Evolutionary conservation across 2,329 filamentous ascomycete species (phyloP), one percentile per base, ranked within the genome.

Genomic region (Botrytis medusae): DNA sequence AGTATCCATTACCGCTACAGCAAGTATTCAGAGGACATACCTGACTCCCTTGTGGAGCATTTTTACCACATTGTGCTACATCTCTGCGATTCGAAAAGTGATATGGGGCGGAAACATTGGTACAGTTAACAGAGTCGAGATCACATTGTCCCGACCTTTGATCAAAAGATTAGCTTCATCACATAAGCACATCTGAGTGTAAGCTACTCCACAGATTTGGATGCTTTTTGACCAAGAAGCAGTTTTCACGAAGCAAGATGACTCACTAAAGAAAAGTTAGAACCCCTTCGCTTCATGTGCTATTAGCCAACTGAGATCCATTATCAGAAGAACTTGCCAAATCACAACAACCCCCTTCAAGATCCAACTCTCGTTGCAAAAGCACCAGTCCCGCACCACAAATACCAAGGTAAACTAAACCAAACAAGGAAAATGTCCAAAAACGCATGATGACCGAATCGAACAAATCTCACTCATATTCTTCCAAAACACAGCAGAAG

Each of bases 11-110:
- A 40, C 54, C 67, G 32, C 59, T 64, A 65, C 72, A 73, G 20
- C 72, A 73, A 10, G 37, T 71, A 46, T 71, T 65, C 46, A 73
- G 25, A 10, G 72, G 72, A 64, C 72, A 73, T 12, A 57, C 48
- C 59, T 71, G 67, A 60, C 37, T 64, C 20, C 68, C 68, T 14
- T 69, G 60, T 3, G 68, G 59, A 40, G 67, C 60, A 48, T n/a
- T 54, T n/a, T 32, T 51, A 34, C 72, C 72, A 60, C 72, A 73
- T 59, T 64, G 72, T n/a, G 67, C 16, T n/a, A 59, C 46, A 34
- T 67, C 70, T 25, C 37, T 44, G 34, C 62, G 75, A 69, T 34
- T 75, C 72, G 32, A 72, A 67, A 71, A 81, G 37, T 65, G 51
- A 42, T 32, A 12, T 6, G n/a, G 8, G 4, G 29, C 16, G 2